Base-by-base conservation (phyloP, 2,329 filamentous ascomycete species). In the Aspergillus ruber region DNA sequence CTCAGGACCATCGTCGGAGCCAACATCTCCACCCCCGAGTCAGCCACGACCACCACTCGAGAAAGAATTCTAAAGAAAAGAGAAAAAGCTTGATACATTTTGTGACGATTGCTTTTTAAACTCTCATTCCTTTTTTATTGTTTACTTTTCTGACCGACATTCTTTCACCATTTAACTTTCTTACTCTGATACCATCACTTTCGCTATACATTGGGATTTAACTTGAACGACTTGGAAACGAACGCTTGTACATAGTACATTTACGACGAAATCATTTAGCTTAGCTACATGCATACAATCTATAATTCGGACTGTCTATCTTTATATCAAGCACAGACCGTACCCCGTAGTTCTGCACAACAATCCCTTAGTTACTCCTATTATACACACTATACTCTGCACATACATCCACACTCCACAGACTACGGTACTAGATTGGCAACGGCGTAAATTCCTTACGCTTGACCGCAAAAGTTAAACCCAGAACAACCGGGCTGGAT, bases 1-100 rank as follows among this genome's bases (percentile, higher is more conserved):
- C 18, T 64, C 59, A 7, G 21, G 21, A n/a, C 25, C 40, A 6
- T 18, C 21, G 23, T 64, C 59, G 9, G 40, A 10, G 25, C 25
- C 40, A 6, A 23, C 21, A 12, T 18, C 39, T 8, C 20, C n/a
- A n/a, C 15, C 10, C 8, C 15, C 15, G 8, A 36, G 33, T 17
- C 33, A 36, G 18, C 36, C 17, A 18, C 36, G 36, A 39, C 21
- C 36, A 21, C 36, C 36, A 10, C n/a, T 12, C n/a, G 10, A 15
- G 17, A 39, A 21, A 20, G 36, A 39, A 12, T 39, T 39, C 9
- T 39, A 21, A 39, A 21, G 5, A 6, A 15, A 33, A n/a, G n/a
- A n/a, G 15, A 12, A 39, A 15, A 18, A 21, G 17, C 17, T 15
- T 21, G 13, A 18, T 17, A 39, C 10, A 8, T 39, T 21, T 39